Conservation (phyloP, 1,284 basidiomycete genomes). For the Cutaneotrichosporon sp. region DNA sequence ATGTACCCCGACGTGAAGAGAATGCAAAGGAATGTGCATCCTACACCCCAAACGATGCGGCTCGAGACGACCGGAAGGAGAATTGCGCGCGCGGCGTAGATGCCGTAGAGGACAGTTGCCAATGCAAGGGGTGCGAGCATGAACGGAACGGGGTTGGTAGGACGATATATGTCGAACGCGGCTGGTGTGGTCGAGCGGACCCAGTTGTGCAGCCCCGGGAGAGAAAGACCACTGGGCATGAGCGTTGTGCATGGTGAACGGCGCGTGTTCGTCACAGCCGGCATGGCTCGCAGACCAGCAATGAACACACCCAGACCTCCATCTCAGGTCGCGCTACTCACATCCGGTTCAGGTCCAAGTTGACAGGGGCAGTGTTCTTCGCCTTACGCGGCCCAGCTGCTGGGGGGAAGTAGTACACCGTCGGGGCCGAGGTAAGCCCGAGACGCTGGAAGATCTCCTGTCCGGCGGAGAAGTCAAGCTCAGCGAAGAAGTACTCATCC, state of each 20-base stretch:
- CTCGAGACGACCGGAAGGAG: constrained; percentile 65
- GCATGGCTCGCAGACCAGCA: too few species aligned
- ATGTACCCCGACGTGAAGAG: constrained; percentile 89
- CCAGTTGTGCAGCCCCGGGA: constrained; percentile 68
- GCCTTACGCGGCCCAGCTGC: constrained; percentile 61
- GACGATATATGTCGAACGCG: constrained; percentile 42
- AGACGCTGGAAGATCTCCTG: constrained; percentile 70
- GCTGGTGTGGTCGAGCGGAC: constrained; percentile 61
- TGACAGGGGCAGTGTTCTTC: constrained; percentile 56
- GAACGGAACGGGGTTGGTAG: constrained; percentile 49
- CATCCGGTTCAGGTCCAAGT: constrained; percentile 67
- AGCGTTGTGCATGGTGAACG: too few species aligned
- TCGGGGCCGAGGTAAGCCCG: constrained; percentile 67
- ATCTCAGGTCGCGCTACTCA: constrained; percentile 47
- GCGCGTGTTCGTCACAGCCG: too few species aligned
- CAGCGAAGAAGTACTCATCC: constrained; percentile 81
- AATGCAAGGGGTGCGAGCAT: constrained; percentile 61
- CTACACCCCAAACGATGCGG: constrained; percentile 59
- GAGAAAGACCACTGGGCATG: constrained; percentile 65
- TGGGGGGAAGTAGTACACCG: constrained; percentile 71
- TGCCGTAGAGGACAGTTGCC: constrained; percentile 11
- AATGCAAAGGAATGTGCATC: constrained; percentile 62
- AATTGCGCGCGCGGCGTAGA: constrained; percentile 49
- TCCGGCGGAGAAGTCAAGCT: constrained; percentile 77
- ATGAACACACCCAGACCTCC: too few species aligned